Base-by-base conservation (phyloP, 2,329 filamentous ascomycete genomes). In the Passalora sequoiae region DNA sequence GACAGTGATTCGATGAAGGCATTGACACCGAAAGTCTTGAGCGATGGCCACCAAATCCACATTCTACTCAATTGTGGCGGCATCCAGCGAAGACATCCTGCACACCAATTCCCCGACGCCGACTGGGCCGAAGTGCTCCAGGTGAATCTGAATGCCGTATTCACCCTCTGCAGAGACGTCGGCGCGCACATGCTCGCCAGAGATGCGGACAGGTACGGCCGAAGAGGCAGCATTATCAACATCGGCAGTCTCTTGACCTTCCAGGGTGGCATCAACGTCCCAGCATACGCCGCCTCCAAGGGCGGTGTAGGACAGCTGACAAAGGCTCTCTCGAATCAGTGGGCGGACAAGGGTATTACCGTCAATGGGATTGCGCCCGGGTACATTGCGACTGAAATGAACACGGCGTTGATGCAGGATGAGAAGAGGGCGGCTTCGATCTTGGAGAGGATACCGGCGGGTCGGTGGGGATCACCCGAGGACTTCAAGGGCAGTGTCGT, bases 371-470 rank as follows among this genome's bases (percentile, higher is more conserved):
- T 95, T 60, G 88, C 89, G 2, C 89, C 89, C 0, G 89, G 89
- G 0, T 95, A 95, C 66, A 86, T 94, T 56, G 85, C 78, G 38
- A 95, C 89, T n/a, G 89, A 95, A 48, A 95, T 95, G 89, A 96
- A 95, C 64, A 76, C 75, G 53, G 89, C 88, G 2, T 67, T 96
- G 59, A 78, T 94, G 31, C 77, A 81, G 38, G 81, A 95, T 64
- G 66, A 76, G 57, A 77, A 76, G 54, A 71, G 89, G 25, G 75
- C 84, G 47, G 78, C 74, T 51, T 83, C 83, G 58, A 95, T 95
- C 55, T 75, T 85, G 59, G 80, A 79, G 24, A 72, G 88, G 44
- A 95, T 95, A 57, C 89, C 89, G 0, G 86, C 86, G 1, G 88
- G 84, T 0, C 71, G 87, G 55, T 94, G 89, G 88, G 89, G 87